phyloP scores from a whole-genome alignment of 2,329 filamentous ascomycete species.

The Pestalotiopsis sp. region DNA sequence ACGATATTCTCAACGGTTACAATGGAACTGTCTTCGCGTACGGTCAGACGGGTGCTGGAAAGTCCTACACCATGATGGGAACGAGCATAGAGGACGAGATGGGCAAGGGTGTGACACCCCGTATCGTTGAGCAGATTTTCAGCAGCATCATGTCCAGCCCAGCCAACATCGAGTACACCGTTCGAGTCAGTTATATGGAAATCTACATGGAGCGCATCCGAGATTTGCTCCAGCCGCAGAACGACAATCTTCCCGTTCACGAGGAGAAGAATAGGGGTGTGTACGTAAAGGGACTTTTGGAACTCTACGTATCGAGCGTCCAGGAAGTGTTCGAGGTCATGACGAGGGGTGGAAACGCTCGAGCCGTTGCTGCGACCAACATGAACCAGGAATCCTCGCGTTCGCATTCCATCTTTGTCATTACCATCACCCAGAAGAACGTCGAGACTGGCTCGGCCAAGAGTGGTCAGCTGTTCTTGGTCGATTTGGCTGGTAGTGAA shows the following conservation, averaged over 20 bases:
- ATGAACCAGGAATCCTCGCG: slow-evolving; percentile 99
- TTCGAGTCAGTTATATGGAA: slow-evolving; percentile 98
- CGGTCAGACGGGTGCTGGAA: slow-evolving; percentile 96
- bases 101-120: slow-evolving; percentile 90
- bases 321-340: slow-evolving; percentile 97
- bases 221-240: slow-evolving; percentile 87
- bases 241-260: slow-evolving; percentile 96
- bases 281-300: slow-evolving; percentile 92
- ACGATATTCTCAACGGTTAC: slow-evolving; percentile 98
- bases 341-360: slow-evolving; percentile 84
- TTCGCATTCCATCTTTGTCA: slow-evolving; percentile 97
- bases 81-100: slow-evolving; percentile 89
- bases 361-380: slow-evolving; percentile 94
- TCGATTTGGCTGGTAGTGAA: slow-evolving; percentile 97
- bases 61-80: slow-evolving; percentile 99
- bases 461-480: slow-evolving; percentile 94
- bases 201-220: slow-evolving; percentile 99
- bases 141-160: slow-evolving; percentile 90
- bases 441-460: slow-evolving; percentile 94
- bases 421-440: slow-evolving; percentile 97
- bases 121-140: slow-evolving; percentile 97
- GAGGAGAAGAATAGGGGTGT: slow-evolving; percentile 96
- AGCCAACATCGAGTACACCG: slow-evolving; percentile 96
- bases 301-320: slow-evolving; percentile 94
- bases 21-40: slow-evolving; percentile 99